phyloP scores from a whole-genome alignment of 768 basidiomycete genomes.

The Omphalotus guepiniiformis region DNA sequence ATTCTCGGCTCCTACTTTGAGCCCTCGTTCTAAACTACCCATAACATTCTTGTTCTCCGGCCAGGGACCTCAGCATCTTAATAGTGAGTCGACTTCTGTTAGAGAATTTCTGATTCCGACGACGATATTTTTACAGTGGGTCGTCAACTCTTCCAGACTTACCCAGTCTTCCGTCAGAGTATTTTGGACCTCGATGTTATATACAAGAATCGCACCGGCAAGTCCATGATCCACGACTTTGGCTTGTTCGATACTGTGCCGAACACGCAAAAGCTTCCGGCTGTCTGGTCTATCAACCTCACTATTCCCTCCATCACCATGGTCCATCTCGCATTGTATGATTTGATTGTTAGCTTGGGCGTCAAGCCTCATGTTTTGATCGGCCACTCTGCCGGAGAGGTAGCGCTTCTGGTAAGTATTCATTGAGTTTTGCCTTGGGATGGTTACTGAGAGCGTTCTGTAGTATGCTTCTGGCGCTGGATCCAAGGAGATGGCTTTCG shows the following conservation, averaged over 20 bases:
- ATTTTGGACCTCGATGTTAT: conserved; percentile 34
- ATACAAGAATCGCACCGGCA: conserved; percentile 24
- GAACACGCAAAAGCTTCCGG: conserved; percentile 13
- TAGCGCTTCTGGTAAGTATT: conserved; percentile 37
- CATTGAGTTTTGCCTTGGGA: conserved; percentile 18
- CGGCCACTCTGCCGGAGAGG: conserved; percentile 49
- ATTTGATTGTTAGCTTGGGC: conserved; percentile 32
- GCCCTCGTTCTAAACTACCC: conserved; percentile 20
- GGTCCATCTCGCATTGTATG: conserved; percentile 42
- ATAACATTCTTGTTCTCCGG: conserved; percentile 37
- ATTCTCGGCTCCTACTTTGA: conserved; percentile 25
- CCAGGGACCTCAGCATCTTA: conserved; percentile 36
- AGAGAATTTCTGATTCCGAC: neutral
- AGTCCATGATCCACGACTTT: conserved; percentile 29
- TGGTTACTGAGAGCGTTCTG: neutral
- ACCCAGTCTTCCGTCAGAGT: conserved; percentile 32
- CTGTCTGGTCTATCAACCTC: conserved; percentile 30
- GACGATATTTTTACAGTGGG: conserved; percentile 26
- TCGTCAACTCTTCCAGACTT: conserved; percentile 29
- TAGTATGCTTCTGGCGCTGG: conserved; percentile 21
- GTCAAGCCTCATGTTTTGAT: conserved; percentile 34
- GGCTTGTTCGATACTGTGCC: conserved; percentile 30
- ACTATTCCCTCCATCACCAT: conserved; percentile 40
- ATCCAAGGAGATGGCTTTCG: conserved; percentile 35
- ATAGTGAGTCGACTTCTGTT: conserved; percentile 26